Percentiles rank a stretch among this genome's conserved stretches.
Evolutionary conservation across 352 stramenopile species (phyloP).

Genomic region (Phytophthora rubi): DNA sequence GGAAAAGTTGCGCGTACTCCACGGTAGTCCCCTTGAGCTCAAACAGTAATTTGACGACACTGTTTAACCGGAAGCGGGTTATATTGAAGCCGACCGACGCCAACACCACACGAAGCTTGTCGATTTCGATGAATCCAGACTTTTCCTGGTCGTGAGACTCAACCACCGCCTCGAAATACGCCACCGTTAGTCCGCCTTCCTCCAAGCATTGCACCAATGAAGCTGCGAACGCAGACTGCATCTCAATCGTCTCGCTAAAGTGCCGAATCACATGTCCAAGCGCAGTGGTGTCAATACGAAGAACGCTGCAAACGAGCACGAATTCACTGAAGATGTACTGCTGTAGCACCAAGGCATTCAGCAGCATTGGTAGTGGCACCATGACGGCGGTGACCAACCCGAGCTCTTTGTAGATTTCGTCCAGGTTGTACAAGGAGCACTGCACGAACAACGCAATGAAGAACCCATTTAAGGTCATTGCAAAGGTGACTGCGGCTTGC

Average conservation of each 20-base stretch:
- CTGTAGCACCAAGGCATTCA: constrained; percentile 65
- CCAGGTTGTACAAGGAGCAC: constrained; percentile 56
- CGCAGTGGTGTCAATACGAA: constrained; percentile 50
- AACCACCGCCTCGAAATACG: constrained; percentile 40
- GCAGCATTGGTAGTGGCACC: constrained; percentile 44
- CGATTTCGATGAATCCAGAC: constrained; percentile 44
- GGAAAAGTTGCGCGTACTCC: constrained; percentile 49
- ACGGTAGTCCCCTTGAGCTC: constrained; percentile 38
- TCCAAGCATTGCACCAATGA: constrained; percentile 38
- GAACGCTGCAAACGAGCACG: constrained; percentile 55
- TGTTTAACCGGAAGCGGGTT: constrained; percentile 66
- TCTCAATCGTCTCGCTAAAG: constrained; percentile 58
- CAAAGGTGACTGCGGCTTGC: constrained; percentile 58
- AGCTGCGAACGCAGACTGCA: constrained; percentile 52
- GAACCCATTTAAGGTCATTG: constrained; percentile 70
- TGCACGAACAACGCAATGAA: constrained; percentile 63
- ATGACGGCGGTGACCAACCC: constrained; percentile 21
- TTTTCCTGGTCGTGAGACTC: constrained; percentile 27
- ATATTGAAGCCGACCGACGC: constrained; percentile 46
- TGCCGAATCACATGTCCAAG: constrained; percentile 58
- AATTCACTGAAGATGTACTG: constrained; percentile 60
- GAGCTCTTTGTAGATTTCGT: constrained; percentile 42
- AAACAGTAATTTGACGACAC: constrained; percentile 58
- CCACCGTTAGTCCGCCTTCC: constrained; percentile 10
- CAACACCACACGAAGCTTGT: constrained; percentile 48